Evolutionary conservation across 2,329 filamentous ascomycete genomes (phyloP), one percentile per base, ranked within the genome.

Genomic region (Aspergillus latus): DNA sequence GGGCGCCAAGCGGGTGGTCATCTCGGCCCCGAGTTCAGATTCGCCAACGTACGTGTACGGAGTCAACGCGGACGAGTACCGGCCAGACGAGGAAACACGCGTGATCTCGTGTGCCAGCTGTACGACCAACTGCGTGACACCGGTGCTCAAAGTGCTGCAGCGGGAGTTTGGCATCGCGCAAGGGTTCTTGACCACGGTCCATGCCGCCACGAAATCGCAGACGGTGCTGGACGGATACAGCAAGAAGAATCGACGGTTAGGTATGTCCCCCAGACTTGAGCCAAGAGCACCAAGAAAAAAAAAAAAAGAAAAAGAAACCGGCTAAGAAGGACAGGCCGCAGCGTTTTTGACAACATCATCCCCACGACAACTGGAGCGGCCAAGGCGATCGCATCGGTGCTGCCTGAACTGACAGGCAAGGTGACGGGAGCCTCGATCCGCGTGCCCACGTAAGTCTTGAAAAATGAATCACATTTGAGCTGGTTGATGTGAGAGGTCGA

Each of bases 351-450:
- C 82, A 96, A 96, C 85, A 96, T 96, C 83, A 96, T 96, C 71
- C 92, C 92, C 75, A 90, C 86, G 80, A 92, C 88, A 83, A 96
- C 92, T 61, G 92, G 92, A 84, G 92, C 92, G 76, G 92, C 92
- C 74, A 96, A 96, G 87, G 92, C 92, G 71, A 90, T 96, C 79
- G 91, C 91, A 80, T 94, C 96, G 83, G 92, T 96, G 80, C 94
- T 96, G 70, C 92, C 92, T 65, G 83, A 84, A 68, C 85, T 96
- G 68, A 94, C 95, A 80, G 91, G 92, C 83, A 96, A 96, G 85
- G 89, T 96, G 65, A 96, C 92, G 62, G 92, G 92, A 80, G 95
- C 96, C 88, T 86, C 92, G 66, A 91, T 96, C 86, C 91, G 92
- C 85, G 91, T 96, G 54, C 92, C 92, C 66, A 96, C 92, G 67